A percentile compares a stretch with the other conserved stretches of the same genome.
These are phyloP conservation scores for Cordyceps militaris DNA, from an alignment of 2,329 filamentous ascomycete genomes.

Conservation along the genomic window DNA sequence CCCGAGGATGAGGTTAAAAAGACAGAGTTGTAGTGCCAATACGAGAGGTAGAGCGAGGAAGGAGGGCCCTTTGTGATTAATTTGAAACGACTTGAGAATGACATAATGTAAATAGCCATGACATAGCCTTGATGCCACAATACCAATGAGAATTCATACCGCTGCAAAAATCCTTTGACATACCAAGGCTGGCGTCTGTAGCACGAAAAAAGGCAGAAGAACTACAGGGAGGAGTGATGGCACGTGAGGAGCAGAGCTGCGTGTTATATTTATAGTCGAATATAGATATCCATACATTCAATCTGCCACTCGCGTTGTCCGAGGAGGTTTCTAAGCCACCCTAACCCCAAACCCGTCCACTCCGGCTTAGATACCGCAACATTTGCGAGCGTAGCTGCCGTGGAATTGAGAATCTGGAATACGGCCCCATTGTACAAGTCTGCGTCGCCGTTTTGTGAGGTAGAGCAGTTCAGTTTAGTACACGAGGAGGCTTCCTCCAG, in stretches of 20 bases:
- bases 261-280: slow-evolving; percentile 51
- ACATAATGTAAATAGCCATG: slow-evolving; percentile 13
- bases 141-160: neutral
- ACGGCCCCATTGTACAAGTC: slow-evolving; percentile 41
- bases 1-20: neutral
- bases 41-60: too few species aligned
- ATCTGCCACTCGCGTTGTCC: slow-evolving; percentile 84
- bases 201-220: too few species aligned
- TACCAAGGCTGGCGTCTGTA: too few species aligned
- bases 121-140: slow-evolving; percentile 6
- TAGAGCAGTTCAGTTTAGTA: slow-evolving; percentile 17
- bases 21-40: neutral
- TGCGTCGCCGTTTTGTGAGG: slow-evolving; percentile 11
- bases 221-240: too few species aligned
- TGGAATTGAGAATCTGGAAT: slow-evolving; percentile 58
- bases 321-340: slow-evolving; percentile 77
- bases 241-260: too few species aligned
- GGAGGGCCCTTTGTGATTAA: neutral
- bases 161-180: too few species aligned
- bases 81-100: slow-evolving; percentile 9
- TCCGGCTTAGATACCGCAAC: slow-evolving; percentile 60
- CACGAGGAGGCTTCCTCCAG: slow-evolving; percentile 22
- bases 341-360: slow-evolving; percentile 71
- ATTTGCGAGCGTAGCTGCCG: slow-evolving; percentile 58
- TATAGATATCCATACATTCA: slow-evolving; percentile 82